Conservation (phyloP, 2,329 filamentous ascomycete species). For the Microcyclospora pomicola region DNA sequence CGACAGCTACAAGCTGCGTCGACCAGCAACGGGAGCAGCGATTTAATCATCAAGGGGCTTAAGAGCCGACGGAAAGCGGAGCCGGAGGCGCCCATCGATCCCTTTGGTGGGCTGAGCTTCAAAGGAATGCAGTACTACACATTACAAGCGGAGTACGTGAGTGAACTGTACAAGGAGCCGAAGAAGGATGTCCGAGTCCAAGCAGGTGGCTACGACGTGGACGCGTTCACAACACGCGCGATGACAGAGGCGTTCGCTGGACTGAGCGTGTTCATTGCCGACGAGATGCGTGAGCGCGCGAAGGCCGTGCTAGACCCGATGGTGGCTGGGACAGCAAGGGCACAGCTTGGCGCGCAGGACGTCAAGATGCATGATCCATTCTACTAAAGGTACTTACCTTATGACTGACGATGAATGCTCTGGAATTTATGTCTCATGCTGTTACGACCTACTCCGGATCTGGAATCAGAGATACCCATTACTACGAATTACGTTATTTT, state of each 20-base stretch:
- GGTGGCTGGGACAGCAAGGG: conserved; percentile 22
- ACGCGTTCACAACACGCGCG: conserved; percentile 68
- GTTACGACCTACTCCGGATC: too few species aligned
- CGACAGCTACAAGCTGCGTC: conserved; percentile 31
- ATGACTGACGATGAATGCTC: too few species aligned
- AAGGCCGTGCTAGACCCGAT: conserved; percentile 20
- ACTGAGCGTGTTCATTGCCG: conserved; percentile 70
- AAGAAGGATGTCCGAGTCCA: conserved; percentile 51
- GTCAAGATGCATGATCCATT: conserved; percentile 32
- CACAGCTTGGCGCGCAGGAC: conserved; percentile 47
- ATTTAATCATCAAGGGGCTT: conserved; percentile 60
- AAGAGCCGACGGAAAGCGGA: conserved; percentile 47
- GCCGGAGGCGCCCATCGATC: conserved; percentile 68
- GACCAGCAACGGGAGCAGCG: conserved; percentile 21
- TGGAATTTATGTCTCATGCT: too few species aligned
- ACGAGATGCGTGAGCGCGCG: conserved; percentile 43
- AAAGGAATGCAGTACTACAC: conserved; percentile 52
- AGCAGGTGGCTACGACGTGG: conserved; percentile 70
- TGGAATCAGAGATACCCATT: too few species aligned
- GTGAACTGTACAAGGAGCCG: conserved; percentile 56
- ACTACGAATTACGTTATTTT: too few species aligned
- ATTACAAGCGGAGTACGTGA: conserved; percentile 57
- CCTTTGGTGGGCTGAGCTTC: conserved; percentile 64
- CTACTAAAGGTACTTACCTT: conserved; percentile 3
- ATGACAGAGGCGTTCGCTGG: conserved; percentile 85